Percentiles rank a stretch among this genome's conserved stretches.
Conservation (phyloP, 2,329 filamentous ascomycete genomes). For the Penicillium sclerotiorum region DNA sequence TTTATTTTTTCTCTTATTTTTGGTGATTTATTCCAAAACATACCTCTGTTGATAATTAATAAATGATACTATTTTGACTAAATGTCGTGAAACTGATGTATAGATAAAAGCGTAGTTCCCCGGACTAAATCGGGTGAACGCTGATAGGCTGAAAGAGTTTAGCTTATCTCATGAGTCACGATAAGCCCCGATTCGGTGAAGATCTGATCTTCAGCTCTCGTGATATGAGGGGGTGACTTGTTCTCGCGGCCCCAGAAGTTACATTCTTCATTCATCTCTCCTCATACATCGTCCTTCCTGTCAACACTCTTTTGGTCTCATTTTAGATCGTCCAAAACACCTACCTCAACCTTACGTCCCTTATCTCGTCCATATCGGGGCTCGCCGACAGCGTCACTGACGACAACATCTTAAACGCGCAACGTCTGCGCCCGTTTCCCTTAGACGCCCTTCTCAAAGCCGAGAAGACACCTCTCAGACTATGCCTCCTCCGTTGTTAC, state of each 20-base stretch:
- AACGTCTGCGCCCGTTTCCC: background rate
- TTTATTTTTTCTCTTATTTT: too few relatives aligned
- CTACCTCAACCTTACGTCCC: too few relatives aligned
- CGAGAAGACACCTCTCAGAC: conserved; percentile 1
- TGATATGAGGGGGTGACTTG: conserved; percentile 14
- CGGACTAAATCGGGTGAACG: conserved; percentile 2
- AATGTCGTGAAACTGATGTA: too few relatives aligned
- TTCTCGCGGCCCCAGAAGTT: background rate
- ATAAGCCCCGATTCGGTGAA: conserved; percentile 13
- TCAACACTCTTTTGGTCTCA: background rate
- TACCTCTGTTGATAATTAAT: background rate
- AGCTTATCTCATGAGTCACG: conserved; percentile 20
- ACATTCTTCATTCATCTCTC: background rate
- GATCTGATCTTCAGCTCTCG: conserved; percentile 11
- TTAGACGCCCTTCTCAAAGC: background rate
- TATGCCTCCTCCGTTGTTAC: conserved; percentile 37
- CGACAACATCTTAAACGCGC: background rate
- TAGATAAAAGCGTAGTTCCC: background rate
- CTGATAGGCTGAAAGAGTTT: conserved; percentile 5
- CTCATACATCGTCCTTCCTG: background rate
- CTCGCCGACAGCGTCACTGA: conserved; percentile 1
- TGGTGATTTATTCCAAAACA: too few relatives aligned
- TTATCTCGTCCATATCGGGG: conserved; percentile 8
- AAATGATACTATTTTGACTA: too few relatives aligned
- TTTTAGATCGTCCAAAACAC: too few relatives aligned